phyloP scores from a whole-genome alignment of 805 yeast species.

The Candida arabinofermentans region DNA sequence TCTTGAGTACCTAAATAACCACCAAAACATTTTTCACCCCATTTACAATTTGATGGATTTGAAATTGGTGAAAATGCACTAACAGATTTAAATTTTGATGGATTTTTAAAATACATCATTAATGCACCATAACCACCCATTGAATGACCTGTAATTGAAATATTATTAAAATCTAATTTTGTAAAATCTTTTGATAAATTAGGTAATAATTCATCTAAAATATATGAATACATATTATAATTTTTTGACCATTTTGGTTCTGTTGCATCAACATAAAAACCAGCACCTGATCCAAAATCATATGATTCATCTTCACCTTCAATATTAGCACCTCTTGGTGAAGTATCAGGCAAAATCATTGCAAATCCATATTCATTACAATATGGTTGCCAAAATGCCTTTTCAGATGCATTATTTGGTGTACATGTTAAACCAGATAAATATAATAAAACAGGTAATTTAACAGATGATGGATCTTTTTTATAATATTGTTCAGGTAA shows the following conservation, averaged over 20 bases:
- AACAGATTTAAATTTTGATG: constrained; percentile 70
- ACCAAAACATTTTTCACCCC: constrained; percentile 85
- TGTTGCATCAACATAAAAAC: constrained; percentile 87
- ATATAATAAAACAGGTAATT: constrained; percentile 71
- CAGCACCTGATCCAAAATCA: constrained; percentile 95
- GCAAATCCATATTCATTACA: constrained; percentile 84
- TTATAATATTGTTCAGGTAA: constrained; percentile 56
- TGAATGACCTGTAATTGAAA: constrained; percentile 91
- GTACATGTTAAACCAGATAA: constrained; percentile 91
- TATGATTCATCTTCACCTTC: constrained; percentile 67
- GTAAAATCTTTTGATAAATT: constrained; percentile 39
- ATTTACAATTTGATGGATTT: constrained; percentile 71
- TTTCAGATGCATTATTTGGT: constrained; percentile 90
- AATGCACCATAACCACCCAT: constrained; percentile 98
- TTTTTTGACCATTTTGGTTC: constrained; percentile 63
- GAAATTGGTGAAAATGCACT: constrained; percentile 89
- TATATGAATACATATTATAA: constrained; percentile 85
- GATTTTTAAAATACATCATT: constrained; percentile 58
- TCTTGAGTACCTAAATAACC: constrained; percentile 73
- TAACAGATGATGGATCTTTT: constrained; percentile 29
- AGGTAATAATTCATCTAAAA: constrained; percentile 66
- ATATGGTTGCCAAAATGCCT: constrained; percentile 80
- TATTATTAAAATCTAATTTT: constrained; percentile 57
- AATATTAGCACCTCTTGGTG: constrained; percentile 81
- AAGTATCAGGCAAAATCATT: constrained; percentile 91